Evolutionary conservation across 345 rosid species (phyloP), one percentile per base, ranked within the genome.

Genomic region (Limnanthes douglasii): DNA sequence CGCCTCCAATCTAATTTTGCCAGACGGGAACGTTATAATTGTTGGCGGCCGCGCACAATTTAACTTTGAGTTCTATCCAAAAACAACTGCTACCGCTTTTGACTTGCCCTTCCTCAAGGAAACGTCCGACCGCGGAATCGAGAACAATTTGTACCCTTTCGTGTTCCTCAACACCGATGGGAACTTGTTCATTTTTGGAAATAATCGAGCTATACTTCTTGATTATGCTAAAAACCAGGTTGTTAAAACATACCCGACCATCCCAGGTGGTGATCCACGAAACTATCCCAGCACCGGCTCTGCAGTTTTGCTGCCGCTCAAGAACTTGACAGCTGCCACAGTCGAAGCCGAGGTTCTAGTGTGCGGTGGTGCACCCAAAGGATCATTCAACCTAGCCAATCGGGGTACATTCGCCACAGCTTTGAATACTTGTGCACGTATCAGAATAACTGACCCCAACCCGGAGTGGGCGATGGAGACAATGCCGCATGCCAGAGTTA

Each of bases 231-330:
- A 42, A 11, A 24, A 56, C 29, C 24, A 12, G 32, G 64, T 67
- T 12, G 34, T 67, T 25, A 56, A 17, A 33, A 51, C 36, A 0
- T 74, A 61, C 45, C 75, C 78, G 16, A 36, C 54, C 17, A 49
- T 70, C 34, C 68, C 71, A 2, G 84, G 68, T 3, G 63, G 63
- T 12, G 53, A 52, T 37, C 64, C 78, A 0, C 52, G 75, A 15
- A 58, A 49, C 38, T 74, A 70, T 45, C 78, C 78, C 4, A 64
- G 70, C 13, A 68, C 75, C 2, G 78, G 78, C 3, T 67, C 78
- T 1, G 57, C 78, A 1, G 72, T 45, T 30, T 51, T 74, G 46
- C 59, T 74, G 4, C 62, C 70, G 2, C 24, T 54, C 3, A n/a
- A n/a, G n/a, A n/a, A n/a, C n/a, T n/a, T n/a, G n/a, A 9, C 2